Evolutionary conservation across 1,284 basidiomycete species (phyloP).

Genomic region (Xerocomus alliaceus): DNA sequence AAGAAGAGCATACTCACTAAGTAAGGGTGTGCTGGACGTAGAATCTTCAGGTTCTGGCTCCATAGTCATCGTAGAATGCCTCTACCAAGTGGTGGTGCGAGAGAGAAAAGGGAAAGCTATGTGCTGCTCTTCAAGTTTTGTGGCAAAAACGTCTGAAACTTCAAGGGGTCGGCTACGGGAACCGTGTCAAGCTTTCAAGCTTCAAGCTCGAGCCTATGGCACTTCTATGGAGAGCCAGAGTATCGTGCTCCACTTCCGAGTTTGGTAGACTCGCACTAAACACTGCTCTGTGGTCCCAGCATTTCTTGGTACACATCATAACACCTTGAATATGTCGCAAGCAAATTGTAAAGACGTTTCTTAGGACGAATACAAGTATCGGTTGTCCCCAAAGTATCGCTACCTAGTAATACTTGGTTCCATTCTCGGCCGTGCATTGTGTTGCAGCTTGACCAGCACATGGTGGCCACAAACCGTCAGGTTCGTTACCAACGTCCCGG

Average conservation of each 20-base stretch:
- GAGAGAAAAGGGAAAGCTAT: background rate
- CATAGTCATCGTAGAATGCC: conserved; percentile 18
- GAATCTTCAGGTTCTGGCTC: background rate
- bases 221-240: no score
- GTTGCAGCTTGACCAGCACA: conserved; percentile 43
- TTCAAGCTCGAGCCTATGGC: no score
- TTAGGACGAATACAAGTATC: background rate
- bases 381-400: background rate
- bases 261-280: no score
- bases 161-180: no score
- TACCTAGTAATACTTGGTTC: conserved; percentile 34
- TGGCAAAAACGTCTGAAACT: no score
- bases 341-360: no score
- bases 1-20: conserved; percentile 22
- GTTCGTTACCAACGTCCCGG: conserved; percentile 71
- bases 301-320: no score
- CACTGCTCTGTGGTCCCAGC: no score
- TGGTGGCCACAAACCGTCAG: conserved; percentile 53
- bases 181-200: no score
- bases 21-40: conserved; percentile 33
- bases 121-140: no score
- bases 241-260: no score
- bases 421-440: conserved; percentile 40
- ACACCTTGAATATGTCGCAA: no score
- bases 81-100: background rate